These are phyloP conservation scores for Tilletiopsis washingtonensis DNA, from an alignment of 1,284 basidiomycete genomes.

Conservation along the genomic window DNA sequence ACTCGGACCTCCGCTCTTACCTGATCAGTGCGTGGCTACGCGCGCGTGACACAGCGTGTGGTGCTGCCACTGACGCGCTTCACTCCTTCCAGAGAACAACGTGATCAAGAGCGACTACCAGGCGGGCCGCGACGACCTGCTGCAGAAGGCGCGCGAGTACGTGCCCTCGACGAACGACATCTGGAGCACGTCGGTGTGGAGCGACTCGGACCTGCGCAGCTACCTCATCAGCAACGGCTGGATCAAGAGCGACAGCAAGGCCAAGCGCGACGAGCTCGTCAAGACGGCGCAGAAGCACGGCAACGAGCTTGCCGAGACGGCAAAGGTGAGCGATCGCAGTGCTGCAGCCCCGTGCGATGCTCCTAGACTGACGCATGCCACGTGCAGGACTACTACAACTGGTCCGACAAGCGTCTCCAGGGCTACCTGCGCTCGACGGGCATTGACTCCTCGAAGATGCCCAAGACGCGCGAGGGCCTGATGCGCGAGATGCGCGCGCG, in stretches of 20 bases:
- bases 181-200: slow-evolving; percentile 25
- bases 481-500: slow-evolving; percentile 41
- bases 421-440: slow-evolving; percentile 34
- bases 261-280: slow-evolving; percentile 37
- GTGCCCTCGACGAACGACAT: slow-evolving; percentile 20
- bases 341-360: no score
- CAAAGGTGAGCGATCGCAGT: no score
- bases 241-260: slow-evolving; percentile 27
- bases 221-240: slow-evolving; percentile 34
- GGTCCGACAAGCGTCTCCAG: slow-evolving; percentile 39
- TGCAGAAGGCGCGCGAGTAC: slow-evolving; percentile 29
- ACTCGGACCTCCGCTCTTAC: slow-evolving; percentile 36
- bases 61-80: no score
- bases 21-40: no score
- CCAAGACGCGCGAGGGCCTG: slow-evolving; percentile 36
- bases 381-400: slow-evolving; percentile 34
- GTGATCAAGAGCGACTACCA: slow-evolving; percentile 32
- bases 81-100: no score
- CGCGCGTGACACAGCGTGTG: no score
- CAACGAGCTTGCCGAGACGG: slow-evolving; percentile 17
- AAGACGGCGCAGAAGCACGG: slow-evolving; percentile 27
- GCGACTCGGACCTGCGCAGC: slow-evolving; percentile 33
- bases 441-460: slow-evolving; percentile 24
- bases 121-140: slow-evolving; percentile 32
- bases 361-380: no score